Evolutionary conservation across 257 asterid genomes (phyloP).

Genomic region (Salvia rosmarinus): DNA sequence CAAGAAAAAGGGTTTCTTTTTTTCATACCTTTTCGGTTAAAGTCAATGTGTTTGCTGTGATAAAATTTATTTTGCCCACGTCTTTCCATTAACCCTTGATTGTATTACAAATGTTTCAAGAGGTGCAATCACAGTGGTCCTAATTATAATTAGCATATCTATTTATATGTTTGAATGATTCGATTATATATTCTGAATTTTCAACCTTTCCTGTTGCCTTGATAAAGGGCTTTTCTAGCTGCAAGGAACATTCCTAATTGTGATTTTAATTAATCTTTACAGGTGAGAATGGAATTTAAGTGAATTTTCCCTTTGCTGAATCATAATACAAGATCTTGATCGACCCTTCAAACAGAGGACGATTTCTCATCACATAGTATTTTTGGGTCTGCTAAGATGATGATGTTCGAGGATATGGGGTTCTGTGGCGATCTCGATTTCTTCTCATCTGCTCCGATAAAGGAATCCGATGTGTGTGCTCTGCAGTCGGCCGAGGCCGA

Average conservation of each 20-base stretch:
- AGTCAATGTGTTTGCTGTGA: slow-evolving; percentile 38
- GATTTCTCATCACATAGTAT: no score
- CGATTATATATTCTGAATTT: background rate
- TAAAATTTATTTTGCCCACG: slow-evolving; percentile 1
- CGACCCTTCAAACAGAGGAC: no score
- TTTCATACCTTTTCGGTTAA: slow-evolving; percentile 32
- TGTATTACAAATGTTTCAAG: background rate
- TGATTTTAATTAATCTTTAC: slow-evolving; percentile 16
- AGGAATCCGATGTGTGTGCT: slow-evolving; percentile 47
- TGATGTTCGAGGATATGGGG: slow-evolving; percentile 79
- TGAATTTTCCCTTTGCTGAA: background rate
- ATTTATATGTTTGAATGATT: background rate
- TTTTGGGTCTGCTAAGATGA: slow-evolving; percentile 47
- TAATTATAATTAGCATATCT: background rate
- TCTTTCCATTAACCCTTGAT: background rate
- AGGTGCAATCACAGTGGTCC: background rate
- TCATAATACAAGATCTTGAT: background rate
- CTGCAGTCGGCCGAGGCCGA: slow-evolving; percentile 46
- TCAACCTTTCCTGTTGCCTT: background rate
- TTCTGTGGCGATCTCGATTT: slow-evolving; percentile 76
- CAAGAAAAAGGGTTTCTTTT: slow-evolving; percentile 29
- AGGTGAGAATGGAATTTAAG: slow-evolving; percentile 30
- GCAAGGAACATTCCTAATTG: slow-evolving; percentile 1
- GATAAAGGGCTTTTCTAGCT: background rate
- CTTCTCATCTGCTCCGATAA: slow-evolving; percentile 58